A percentile compares a stretch with the other conserved stretches of the same genome.
Evolutionary conservation across 73 alveolate species (phyloP).

Genomic region (Tetrahymena thermophila): DNA sequence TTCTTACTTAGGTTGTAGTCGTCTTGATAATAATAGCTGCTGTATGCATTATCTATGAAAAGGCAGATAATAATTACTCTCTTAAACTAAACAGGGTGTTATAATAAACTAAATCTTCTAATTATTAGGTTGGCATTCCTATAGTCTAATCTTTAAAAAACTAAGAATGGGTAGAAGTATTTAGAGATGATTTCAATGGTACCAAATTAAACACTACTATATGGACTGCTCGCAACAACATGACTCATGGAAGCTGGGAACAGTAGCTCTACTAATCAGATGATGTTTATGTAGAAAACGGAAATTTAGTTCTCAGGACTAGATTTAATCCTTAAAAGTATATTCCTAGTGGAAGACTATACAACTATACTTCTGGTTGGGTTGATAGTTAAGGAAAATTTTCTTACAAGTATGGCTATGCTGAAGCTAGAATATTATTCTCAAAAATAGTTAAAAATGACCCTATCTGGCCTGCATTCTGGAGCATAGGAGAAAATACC

Average conservation of each 20-base stretch:
- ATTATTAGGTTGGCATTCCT: no score
- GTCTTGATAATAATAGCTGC: no score
- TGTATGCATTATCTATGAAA: no score
- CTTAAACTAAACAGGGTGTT: no score
- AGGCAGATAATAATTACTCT: no score
- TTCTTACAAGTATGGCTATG: not conserved
- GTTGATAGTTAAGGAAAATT: no score
- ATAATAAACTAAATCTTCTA: no score
- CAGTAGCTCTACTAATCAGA: not conserved
- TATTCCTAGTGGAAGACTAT: not conserved
- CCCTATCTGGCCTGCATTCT: not conserved
- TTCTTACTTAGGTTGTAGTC: no score
- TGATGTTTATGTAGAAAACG: not conserved
- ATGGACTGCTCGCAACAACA: not conserved
- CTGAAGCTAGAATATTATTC: not conserved
- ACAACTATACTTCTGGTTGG: not conserved
- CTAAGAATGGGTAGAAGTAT: not conserved
- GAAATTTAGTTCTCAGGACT: not conserved
- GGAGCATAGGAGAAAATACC: not conserved
- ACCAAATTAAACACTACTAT: not conserved
- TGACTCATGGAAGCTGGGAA: not conserved
- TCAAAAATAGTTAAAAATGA: not conserved
- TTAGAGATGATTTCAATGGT: not conserved
- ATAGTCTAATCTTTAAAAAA: not conserved
- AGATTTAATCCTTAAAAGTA: not conserved